Evolutionary conservation across 1,284 basidiomycete species (phyloP), one percentile per base, ranked within the genome.

Genomic region (Erythrobasidium hasegawianum): DNA sequence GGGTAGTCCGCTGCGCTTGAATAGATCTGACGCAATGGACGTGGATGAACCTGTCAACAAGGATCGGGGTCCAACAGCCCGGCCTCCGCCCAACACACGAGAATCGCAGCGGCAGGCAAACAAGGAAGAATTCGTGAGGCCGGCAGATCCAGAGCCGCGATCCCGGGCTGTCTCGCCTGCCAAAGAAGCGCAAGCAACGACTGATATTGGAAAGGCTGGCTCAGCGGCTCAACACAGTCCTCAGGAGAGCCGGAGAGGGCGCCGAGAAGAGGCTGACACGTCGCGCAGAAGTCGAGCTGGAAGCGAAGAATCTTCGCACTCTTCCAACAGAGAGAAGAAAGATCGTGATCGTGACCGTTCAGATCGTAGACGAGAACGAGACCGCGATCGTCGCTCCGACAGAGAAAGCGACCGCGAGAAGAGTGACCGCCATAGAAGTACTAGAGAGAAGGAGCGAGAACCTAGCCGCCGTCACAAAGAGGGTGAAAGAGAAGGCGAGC

Each of bases 371-470:
- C 56, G 39, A 47, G 64, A 64, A 45, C 56, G 71, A 8, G 67
- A 77, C 33, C 72, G 76, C 58, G 81, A 82, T 9, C 73, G 76
- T 26, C 57, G 58, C 4, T 59, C 61, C n/a, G 43, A 57, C 14
- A 39, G 57, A 18, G 70, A 72, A 26, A 39, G 45, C 9, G 64
- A 66, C 1, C 57, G 64, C 4, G 57, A 60, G 13, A 59, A 64
- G 18, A 54, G 59, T n/a, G 59, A 62, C 18, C 14, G 7, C 10
- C 33, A 62, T 26, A 29, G 59, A 13, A 5, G n/a, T 4, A 26
- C 26, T 20, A 47, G 60, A 9, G 59, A 61, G 50, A 26, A 26
- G 18, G 58, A 45, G 27, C 43, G 26, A 10, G 58, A 67, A 11
- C 38, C 33, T 16, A 54, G 52, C 33, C 33, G 33, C 22, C 27